Base-by-base conservation (phyloP, 2,329 filamentous ascomycete genomes). In the Claviceps maximensis region DNA sequence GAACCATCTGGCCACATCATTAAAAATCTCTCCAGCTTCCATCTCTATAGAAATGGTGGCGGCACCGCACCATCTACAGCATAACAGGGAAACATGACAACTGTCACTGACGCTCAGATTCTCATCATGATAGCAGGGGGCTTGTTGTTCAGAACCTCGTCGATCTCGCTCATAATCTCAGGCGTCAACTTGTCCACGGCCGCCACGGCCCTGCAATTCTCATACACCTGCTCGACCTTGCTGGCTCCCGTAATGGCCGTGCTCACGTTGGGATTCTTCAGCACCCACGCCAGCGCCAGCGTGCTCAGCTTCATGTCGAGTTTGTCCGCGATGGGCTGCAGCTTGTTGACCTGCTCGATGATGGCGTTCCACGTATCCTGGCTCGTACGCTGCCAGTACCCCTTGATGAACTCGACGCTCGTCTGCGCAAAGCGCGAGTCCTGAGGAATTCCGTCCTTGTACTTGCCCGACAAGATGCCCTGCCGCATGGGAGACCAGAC, bases 401-500 rank as follows among this genome's bases (percentile, higher is more conserved):
- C 72, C 54, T 73, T 68, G 59, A 83, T 73, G 62, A 76, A 83
- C 51, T 75, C 71, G 55, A 83, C 74, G 50, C 76, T 70, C 44
- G 74, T 74, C 59, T 74, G 72, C 13, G 75, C 74, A 54, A 83
- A 71, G 29, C 83, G 72, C n/a, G 77, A 80, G 56, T 76, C 76
- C 4, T 75, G 68, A 4, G 80, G 80, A 42, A 83, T 77, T 29
- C 78, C 79, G 58, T 82, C 69, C 63, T 79, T 82, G 68, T 86
- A 86, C 66, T 86, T 86, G 47, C 82, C 83, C 0, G 80, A 80
- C 56, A 86, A 68, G 55, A 85, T 72, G 21, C 82, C 82, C 50
- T 67, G 63, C 46, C 64, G 63, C 61, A 86, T 67, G 1, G 82
- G 83, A 2, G 75, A 80, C 67, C 77, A 86, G 54, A 78, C 76